Conservation (phyloP, 192 early-diverging fungal genomes). For the Umbelopsis ramanniana region DNA sequence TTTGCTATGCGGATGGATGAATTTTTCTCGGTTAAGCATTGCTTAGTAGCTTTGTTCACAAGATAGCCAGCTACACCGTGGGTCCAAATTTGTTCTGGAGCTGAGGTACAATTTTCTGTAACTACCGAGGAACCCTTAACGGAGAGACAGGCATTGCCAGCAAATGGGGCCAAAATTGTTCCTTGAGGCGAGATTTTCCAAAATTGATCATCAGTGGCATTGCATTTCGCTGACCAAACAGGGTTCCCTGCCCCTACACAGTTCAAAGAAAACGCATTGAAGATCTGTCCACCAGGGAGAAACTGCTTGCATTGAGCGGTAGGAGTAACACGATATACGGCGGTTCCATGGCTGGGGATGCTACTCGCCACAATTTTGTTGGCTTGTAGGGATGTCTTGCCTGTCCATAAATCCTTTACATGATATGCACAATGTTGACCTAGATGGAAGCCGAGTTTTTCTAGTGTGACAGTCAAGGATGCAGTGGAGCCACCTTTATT, state of each 20-base stretch:
- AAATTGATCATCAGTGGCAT: background rate
- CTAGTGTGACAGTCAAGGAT: constrained; percentile 29
- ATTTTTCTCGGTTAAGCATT: background rate
- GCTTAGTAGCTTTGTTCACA: constrained; percentile 1
- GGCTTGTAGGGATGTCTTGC: background rate
- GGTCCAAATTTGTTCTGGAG: constrained; percentile 8
- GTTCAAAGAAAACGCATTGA: constrained; percentile 11
- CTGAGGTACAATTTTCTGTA: background rate
- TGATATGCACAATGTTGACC: background rate
- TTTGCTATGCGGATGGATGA: background rate
- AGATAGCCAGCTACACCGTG: background rate
- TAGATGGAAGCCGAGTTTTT: constrained; percentile 37
- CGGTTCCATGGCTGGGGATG: constrained; percentile 11
- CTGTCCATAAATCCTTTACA: constrained; percentile 18
- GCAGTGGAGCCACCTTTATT: constrained; percentile 27
- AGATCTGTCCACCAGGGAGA: constrained; percentile 5
- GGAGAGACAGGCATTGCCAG: background rate
- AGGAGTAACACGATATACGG: constrained; percentile 19
- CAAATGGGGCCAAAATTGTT: background rate
- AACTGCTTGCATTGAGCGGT: constrained; percentile 6
- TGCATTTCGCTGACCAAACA: background rate
- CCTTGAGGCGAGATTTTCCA: background rate
- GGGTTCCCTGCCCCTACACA: background rate
- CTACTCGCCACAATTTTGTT: background rate
- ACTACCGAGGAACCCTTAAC: background rate